A percentile compares a stretch with the other conserved stretches of the same genome.
These are phyloP conservation scores for Rhododendron vialii DNA, from an alignment of 148 eudicot species.

Conservation along the genomic window DNA sequence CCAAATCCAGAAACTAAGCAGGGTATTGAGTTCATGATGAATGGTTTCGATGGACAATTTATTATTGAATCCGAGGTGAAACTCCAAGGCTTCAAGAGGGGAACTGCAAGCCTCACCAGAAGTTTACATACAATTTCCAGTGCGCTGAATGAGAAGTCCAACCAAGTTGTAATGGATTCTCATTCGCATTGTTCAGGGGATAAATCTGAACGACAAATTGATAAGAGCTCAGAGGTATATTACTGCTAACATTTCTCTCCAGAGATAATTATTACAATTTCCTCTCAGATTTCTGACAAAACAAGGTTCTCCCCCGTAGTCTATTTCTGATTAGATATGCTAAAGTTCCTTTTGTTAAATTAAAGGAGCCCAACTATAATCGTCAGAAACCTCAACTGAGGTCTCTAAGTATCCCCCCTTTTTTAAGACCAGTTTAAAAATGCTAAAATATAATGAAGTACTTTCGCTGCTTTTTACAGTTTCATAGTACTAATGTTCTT, in stretches of 20 bases:
- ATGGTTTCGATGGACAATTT: constrained; percentile 49
- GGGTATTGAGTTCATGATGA: constrained; percentile 17
- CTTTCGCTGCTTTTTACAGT: neutral
- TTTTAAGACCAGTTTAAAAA: neutral
- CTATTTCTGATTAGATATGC: neutral
- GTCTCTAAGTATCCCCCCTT: neutral
- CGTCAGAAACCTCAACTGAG: neutral
- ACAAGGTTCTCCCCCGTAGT: neutral
- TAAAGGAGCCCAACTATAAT: neutral
- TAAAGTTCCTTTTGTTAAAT: neutral
- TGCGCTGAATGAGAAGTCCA: constrained; percentile 52
- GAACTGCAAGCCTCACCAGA: constrained; percentile 47
- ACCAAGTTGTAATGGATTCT: constrained; percentile 26
- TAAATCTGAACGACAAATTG: constrained; percentile 20
- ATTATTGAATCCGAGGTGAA: constrained; percentile 68
- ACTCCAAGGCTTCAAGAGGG: constrained; percentile 72
- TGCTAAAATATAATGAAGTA: neutral
- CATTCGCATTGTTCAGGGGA: constrained; percentile 23
- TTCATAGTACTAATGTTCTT: neutral
- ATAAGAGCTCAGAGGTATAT: constrained; percentile 48
- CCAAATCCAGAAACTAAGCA: constrained; percentile 32
- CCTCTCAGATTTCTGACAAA: neutral
- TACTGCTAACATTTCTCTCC: neutral
- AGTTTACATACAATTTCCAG: constrained; percentile 46
- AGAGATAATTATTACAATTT: neutral